A percentile compares a stretch with the other conserved stretches of the same genome.
Conservation (phyloP, 108 stramenopile genomes). For the Thalassiosira profunda region DNA sequence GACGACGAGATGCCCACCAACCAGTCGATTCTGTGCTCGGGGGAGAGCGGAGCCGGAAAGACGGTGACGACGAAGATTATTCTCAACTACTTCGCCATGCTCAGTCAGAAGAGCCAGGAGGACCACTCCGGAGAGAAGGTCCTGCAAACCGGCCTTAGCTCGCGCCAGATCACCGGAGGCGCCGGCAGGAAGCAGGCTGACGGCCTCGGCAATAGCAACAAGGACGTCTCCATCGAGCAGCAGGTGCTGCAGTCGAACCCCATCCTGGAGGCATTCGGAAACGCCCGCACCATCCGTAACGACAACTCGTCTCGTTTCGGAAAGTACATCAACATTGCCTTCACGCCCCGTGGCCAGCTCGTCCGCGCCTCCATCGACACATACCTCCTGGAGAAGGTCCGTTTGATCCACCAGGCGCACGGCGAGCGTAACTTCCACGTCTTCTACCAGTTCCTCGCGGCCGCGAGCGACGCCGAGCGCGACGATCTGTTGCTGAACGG, state of each 20-base stretch:
- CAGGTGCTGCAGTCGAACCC: conserved; percentile 91
- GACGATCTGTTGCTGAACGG: conserved; percentile 21
- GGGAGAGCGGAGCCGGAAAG: conserved; percentile 91
- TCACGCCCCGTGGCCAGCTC: conserved; percentile 58
- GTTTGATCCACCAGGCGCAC: conserved; percentile 80
- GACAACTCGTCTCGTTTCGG: conserved; percentile 98
- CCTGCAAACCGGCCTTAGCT: background rate
- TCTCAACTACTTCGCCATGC: conserved; percentile 84
- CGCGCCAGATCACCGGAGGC: conserved; percentile 5
- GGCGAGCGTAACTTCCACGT: conserved; percentile 97
- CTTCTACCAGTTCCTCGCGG: conserved; percentile 86
- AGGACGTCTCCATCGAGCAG: conserved; percentile 67
- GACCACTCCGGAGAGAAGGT: conserved; percentile 15
- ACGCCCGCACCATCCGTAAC: conserved; percentile 89
- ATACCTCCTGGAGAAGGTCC: conserved; percentile 95
- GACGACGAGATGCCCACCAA: conserved; percentile 34
- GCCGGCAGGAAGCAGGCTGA: conserved; percentile 2
- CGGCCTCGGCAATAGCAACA: conserved; percentile 36
- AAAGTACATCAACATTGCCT: conserved; percentile 92
- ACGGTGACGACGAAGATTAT: conserved; percentile 91
- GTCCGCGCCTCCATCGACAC: conserved; percentile 81
- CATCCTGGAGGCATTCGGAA: conserved; percentile 93
- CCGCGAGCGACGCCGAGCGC: conserved; percentile 52
- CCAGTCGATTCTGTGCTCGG: conserved; percentile 80
- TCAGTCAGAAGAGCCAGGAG: conserved; percentile 60